phyloP scores from a whole-genome alignment of 192 early-diverging fungal species.

The Gryganskiella cystojenkinii region DNA sequence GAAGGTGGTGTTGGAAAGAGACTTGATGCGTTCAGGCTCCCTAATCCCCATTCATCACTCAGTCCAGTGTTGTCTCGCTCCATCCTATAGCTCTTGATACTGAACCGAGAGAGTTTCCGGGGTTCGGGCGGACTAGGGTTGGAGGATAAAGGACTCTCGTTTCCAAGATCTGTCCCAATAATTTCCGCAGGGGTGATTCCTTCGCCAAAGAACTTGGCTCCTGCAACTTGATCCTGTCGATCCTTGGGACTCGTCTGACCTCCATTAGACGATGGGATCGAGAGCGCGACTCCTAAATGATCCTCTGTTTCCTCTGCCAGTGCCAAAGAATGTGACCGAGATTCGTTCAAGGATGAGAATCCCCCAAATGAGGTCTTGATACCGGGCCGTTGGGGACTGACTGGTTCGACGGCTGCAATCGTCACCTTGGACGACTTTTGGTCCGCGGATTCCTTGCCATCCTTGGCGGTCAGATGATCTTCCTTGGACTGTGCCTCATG shows the following conservation, averaged over 20 bases:
- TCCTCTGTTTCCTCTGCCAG: slow-evolving; percentile 44
- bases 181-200: slow-evolving; percentile 8
- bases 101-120: slow-evolving; percentile 18
- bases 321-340: slow-evolving; percentile 24
- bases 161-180: neutral
- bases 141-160: too few relatives aligned
- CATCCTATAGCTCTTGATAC: slow-evolving; percentile 42
- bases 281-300: slow-evolving; percentile 35
- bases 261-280: neutral
- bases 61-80: slow-evolving; percentile 34
- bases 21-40: neutral
- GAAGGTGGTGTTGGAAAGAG: neutral
- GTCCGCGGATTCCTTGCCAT: neutral
- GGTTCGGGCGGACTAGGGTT: slow-evolving; percentile 14
- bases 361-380: slow-evolving; percentile 40
- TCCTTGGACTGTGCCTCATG: neutral
- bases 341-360: slow-evolving; percentile 27
- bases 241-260: slow-evolving; percentile 6
- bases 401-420: slow-evolving; percentile 8
- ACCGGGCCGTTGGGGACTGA: neutral
- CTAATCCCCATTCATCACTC: slow-evolving; percentile 25
- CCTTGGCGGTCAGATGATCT: neutral
- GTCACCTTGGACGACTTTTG: slow-evolving; percentile 13
- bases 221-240: neutral
- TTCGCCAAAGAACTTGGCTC: slow-evolving; percentile 8